A percentile compares a stretch with the other conserved stretches of the same genome.
Evolutionary conservation across 2,329 filamentous ascomycete species (phyloP).

Genomic region (Stylonectria norvegica): DNA sequence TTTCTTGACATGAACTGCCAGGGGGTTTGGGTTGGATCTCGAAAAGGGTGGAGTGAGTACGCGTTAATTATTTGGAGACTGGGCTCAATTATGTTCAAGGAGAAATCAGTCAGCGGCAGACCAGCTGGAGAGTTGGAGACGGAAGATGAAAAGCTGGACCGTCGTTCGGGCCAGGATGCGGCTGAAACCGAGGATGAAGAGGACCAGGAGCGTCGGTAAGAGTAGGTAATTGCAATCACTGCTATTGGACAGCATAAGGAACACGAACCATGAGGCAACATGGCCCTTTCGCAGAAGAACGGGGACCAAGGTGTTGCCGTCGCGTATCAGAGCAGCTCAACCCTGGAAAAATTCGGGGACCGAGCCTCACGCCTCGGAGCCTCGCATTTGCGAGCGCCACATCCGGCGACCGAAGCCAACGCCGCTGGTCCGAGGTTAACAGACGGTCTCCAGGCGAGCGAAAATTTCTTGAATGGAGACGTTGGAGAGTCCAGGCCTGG

Average conservation of each 20-base stretch:
- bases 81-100: no score
- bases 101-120: no score
- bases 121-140: no score
- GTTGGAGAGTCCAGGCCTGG: no score
- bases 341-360: slow-evolving; percentile 19
- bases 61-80: no score
- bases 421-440: slow-evolving; percentile 25
- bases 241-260: slow-evolving; percentile 16
- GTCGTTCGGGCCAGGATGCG: background rate
- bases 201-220: slow-evolving; percentile 6
- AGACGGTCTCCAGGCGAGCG: slow-evolving; percentile 10
- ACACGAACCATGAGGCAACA: slow-evolving; percentile 20
- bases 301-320: slow-evolving; percentile 11
- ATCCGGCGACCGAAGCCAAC: slow-evolving; percentile 28
- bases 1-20: no score
- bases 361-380: slow-evolving; percentile 20
- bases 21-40: no score
- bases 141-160: background rate
- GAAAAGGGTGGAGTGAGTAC: no score
- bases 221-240: slow-evolving; percentile 16
- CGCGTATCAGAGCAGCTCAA: slow-evolving; percentile 4
- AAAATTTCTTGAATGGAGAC: slow-evolving; percentile 21
- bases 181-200: slow-evolving; percentile 1
- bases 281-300: slow-evolving; percentile 8
- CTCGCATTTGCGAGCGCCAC: slow-evolving; percentile 23